Percentiles rank a stretch among this genome's conserved stretches.
These are phyloP conservation scores for Ophiognomonia clavigignenti-juglandacearum DNA, from an alignment of 2,329 filamentous ascomycete species.

Conservation along the genomic window DNA sequence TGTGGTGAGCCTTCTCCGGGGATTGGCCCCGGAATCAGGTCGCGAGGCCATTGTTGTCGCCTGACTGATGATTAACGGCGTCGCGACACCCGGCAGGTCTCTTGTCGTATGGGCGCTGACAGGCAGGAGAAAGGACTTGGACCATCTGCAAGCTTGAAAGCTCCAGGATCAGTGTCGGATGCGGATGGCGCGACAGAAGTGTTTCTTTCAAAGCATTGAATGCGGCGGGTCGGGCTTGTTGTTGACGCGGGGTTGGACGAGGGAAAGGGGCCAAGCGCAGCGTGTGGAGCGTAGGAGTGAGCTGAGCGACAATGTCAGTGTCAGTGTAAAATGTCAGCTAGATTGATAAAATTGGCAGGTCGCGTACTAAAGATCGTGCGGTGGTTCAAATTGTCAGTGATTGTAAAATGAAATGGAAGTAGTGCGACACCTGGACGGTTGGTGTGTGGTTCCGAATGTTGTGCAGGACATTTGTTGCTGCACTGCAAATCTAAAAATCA, in stretches of 20 bases:
- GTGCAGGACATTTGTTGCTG: too few relatives aligned
- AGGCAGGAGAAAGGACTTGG: background rate
- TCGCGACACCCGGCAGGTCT: background rate
- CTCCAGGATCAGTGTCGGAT: background rate
- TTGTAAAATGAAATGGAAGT: background rate
- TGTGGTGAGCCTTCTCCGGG: conserved; percentile 26
- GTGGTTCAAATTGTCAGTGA: background rate
- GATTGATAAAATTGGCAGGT: too few relatives aligned
- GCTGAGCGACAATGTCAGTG: too few relatives aligned
- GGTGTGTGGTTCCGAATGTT: too few relatives aligned
- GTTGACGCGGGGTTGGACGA: background rate
- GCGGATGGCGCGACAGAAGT: background rate
- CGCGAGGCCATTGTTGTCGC: conserved; percentile 18
- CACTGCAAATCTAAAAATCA: background rate
- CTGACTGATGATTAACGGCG: background rate
- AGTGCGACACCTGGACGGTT: too few relatives aligned
- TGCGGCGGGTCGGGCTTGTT: background rate
- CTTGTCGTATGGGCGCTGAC: background rate
- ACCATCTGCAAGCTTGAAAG: conserved; percentile 6
- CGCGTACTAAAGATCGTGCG: background rate
- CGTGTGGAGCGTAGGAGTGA: too few relatives aligned
- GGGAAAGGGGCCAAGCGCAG: background rate
- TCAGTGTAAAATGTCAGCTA: too few relatives aligned
- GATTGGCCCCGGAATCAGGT: conserved; percentile 18
- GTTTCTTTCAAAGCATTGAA: conserved; percentile 2